A percentile compares a stretch with the other conserved stretches of the same genome.
phyloP scores from a whole-genome alignment of 495 filamentous ascomycete genomes.

The Chlorociboria aeruginascens region DNA sequence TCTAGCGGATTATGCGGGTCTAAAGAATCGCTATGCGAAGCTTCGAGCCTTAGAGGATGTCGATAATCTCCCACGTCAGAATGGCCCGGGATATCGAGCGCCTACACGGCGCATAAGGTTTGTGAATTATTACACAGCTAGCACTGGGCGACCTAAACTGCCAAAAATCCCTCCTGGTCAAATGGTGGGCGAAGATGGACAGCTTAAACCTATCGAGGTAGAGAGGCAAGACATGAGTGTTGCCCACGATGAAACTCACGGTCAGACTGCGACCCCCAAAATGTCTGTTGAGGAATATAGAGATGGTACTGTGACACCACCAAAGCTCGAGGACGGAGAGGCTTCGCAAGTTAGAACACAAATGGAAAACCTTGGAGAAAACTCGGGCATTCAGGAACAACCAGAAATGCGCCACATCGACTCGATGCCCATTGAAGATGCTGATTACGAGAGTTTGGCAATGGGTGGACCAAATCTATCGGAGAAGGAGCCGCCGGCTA shows the following conservation, averaged over 20 bases:
- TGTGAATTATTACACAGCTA: slow-evolving; percentile 83
- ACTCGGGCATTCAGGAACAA: slow-evolving; percentile 10
- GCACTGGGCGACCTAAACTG: slow-evolving; percentile 51
- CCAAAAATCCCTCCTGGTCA: slow-evolving; percentile 11
- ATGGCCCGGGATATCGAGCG: slow-evolving; percentile 2
- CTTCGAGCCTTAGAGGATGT: slow-evolving; percentile 60
- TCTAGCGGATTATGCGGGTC: slow-evolving; percentile 60
- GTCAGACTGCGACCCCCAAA: slow-evolving; percentile 2
- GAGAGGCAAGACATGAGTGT: slow-evolving; percentile 14
- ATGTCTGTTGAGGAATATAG: slow-evolving; percentile 34
- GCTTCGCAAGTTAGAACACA: slow-evolving; percentile 8
- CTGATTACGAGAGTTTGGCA: neutral
- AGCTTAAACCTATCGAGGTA: slow-evolving; percentile 5
- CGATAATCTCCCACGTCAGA: slow-evolving; percentile 25
- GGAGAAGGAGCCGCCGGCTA: neutral
- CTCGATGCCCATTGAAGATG: slow-evolving; percentile 23
- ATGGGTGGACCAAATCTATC: too few species aligned
- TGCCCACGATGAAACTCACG: neutral
- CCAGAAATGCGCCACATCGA: slow-evolving; percentile 20
- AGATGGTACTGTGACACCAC: slow-evolving; percentile 17
- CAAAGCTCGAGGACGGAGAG: slow-evolving; percentile 2
- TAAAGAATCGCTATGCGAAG: slow-evolving; percentile 55
- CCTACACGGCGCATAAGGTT: slow-evolving; percentile 48
- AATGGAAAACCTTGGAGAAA: slow-evolving; percentile 12
- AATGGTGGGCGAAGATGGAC: neutral